Evolutionary conservation across 2,329 filamentous ascomycete genomes (phyloP).

Genomic region (Orbilia javanica): DNA sequence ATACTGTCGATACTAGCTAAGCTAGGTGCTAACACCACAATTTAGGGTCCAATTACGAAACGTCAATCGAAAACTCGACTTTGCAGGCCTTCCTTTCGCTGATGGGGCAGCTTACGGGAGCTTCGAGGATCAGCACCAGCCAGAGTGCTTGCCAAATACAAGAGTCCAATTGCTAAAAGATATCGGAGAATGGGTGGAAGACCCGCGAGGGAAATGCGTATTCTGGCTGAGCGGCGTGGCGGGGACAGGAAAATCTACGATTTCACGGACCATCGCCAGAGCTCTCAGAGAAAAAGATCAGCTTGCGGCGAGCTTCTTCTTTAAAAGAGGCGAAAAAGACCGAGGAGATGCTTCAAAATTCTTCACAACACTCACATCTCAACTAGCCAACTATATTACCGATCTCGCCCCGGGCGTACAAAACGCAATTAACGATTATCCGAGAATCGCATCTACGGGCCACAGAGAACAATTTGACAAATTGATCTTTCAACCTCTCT

Average conservation of each 20-base stretch:
- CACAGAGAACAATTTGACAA: slow-evolving; percentile 66
- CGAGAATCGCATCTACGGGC: slow-evolving; percentile 56
- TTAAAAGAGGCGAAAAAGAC: slow-evolving; percentile 19
- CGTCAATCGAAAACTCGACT: slow-evolving; percentile 4
- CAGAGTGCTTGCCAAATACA: slow-evolving; percentile 59
- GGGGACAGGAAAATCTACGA: slow-evolving; percentile 61
- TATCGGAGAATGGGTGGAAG: slow-evolving; percentile 53
- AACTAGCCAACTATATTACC: neutral
- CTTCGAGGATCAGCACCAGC: slow-evolving; percentile 58
- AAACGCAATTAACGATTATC: neutral
- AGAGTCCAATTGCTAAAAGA: slow-evolving; percentile 59
- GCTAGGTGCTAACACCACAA: neutral
- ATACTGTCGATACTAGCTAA: neutral
- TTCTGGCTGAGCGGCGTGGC: slow-evolving; percentile 65
- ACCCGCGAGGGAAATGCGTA: slow-evolving; percentile 49
- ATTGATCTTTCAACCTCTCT: slow-evolving; percentile 65
- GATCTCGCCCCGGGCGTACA: neutral
- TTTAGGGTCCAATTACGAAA: neutral
- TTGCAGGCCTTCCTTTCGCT: slow-evolving; percentile 24
- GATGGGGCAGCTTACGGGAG: slow-evolving; percentile 60
- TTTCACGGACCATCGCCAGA: slow-evolving; percentile 21
- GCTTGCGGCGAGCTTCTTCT: slow-evolving; percentile 20
- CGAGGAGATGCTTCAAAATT: slow-evolving; percentile 7
- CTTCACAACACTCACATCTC: slow-evolving; percentile 23
- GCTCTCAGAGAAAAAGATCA: neutral